These are phyloP conservation scores for Diaporthe vaccinii DNA, from an alignment of 2,329 filamentous ascomycete species.

Conservation along the genomic window DNA sequence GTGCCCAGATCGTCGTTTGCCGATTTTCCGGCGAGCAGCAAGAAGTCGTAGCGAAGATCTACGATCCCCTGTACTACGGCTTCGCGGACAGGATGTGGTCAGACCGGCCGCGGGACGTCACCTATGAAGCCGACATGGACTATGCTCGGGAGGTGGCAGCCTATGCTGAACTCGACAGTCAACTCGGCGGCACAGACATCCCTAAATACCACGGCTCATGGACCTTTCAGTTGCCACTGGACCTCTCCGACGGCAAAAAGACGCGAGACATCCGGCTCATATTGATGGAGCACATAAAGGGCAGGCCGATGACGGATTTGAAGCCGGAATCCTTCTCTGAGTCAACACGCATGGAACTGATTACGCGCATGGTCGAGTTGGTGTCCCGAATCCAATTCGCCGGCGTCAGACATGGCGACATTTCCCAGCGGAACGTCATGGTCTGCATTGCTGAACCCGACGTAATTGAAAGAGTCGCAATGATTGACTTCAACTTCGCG, in stretches of 20 bases:
- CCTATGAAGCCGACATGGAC: constrained; percentile 6
- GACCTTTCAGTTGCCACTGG: not conserved
- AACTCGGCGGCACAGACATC: not conserved
- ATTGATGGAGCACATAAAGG: constrained; percentile 18
- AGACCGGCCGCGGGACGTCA: not conserved
- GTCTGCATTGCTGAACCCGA: not conserved
- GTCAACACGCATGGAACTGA: not conserved
- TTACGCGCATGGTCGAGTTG: not conserved
- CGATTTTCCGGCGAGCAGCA: not conserved
- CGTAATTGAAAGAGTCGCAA: not conserved
- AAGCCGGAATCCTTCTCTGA: not conserved
- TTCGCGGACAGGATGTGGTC: constrained; percentile 16
- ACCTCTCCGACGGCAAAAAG: not conserved
- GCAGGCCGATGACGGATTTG: not conserved
- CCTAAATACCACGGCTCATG: constrained; percentile 20
- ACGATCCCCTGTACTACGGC: constrained; percentile 30
- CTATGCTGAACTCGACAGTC: not conserved
- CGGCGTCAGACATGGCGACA: not conserved
- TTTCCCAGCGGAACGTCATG: constrained; percentile 20
- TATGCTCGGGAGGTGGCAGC: constrained; percentile 2
- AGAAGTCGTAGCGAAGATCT: not conserved
- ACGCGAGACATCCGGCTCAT: constrained; percentile 1
- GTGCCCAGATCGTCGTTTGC: constrained; percentile 18
- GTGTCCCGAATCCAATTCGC: not conserved
- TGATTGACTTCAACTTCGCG: constrained; percentile 22